Base-by-base conservation (phyloP, 306 rosid species). In the Ceratonia siliqua region DNA sequence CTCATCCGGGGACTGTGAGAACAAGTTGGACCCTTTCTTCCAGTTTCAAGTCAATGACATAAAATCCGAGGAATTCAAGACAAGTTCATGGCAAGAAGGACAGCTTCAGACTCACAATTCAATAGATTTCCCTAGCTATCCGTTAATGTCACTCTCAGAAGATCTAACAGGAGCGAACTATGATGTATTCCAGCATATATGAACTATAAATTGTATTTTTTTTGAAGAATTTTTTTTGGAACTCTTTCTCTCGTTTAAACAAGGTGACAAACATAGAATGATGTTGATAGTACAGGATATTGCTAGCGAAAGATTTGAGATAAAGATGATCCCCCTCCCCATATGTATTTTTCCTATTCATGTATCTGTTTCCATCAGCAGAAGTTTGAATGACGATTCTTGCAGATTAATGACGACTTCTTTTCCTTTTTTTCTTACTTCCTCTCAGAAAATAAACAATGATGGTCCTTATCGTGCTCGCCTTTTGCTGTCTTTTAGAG, bases 101-200 rank as follows among this genome's bases (percentile, higher is more conserved):
- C 88, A 77, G 38, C 46, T 74, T 42, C 89, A 86, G 45, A 77
- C 62, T 81, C 97, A 85, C 4, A 77, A 28, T 72, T 90, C 97
- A 0, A 76, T 82, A 73, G 91, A 90, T 86, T 90, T 94, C 86
- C 81, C 64, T 86, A 77, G 84, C 95, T 92, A 82, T 89, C 97
- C 99, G 0, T 83, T 89, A 78, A 85, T 87, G 76, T 88, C 96
- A 58, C 85, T 92, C 6, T 89, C 96, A 78, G 90, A 88, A 72
- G 92, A 92, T 84, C 82, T 90, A 86, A 80, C 89, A 55, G 87
- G 78, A 70, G 84, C 79, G 81, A 86, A 79, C 84, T 94, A 92
- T 89, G 93, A 92, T 83, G 89, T 83, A 8, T 92, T 94, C 83
- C 91, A 89, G 59, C 90, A 89, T 35, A 85, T 92, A 62, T 94